These are phyloP conservation scores for Diospyros kaki DNA, from an alignment of 148 eudicot species.

Conservation along the genomic window DNA sequence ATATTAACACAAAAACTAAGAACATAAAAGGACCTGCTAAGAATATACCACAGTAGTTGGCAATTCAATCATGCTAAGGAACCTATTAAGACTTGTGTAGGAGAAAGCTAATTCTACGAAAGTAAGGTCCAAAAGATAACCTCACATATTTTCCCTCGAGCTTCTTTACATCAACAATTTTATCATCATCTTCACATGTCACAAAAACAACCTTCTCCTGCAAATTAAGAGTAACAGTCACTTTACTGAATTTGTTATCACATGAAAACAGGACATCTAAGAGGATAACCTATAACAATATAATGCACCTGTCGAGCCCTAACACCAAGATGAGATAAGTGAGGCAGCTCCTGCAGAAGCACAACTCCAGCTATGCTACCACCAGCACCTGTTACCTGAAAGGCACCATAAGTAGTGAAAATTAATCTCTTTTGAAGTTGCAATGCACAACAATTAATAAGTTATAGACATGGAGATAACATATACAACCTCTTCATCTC, in stretches of 20 bases:
- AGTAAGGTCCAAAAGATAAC: slow-evolving; percentile 31
- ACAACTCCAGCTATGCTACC: slow-evolving; percentile 69
- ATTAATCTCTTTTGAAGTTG: slow-evolving; percentile 1
- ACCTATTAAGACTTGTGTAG: background rate
- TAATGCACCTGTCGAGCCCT: slow-evolving; percentile 87
- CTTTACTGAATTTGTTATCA: slow-evolving; percentile 15
- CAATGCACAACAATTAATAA: background rate
- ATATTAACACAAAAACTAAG: background rate
- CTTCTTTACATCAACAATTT: slow-evolving; percentile 39
- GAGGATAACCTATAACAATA: background rate
- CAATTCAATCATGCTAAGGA: background rate
- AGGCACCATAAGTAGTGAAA: slow-evolving; percentile 8
- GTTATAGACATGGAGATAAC: background rate
- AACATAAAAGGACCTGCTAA: slow-evolving; percentile 3
- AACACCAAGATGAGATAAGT: slow-evolving; percentile 98
- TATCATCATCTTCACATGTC: slow-evolving; percentile 90
- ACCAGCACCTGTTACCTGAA: slow-evolving; percentile 95
- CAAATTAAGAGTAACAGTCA: slow-evolving; percentile 16
- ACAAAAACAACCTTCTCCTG: slow-evolving; percentile 98
- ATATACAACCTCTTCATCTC: slow-evolving; percentile 89
- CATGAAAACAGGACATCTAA: background rate
- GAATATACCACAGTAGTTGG: background rate
- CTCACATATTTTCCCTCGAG: slow-evolving; percentile 73
- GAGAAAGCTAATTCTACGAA: background rate
- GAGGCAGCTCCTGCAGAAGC: slow-evolving; percentile 96